phyloP scores from a whole-genome alignment of 1,284 basidiomycete species.

The Wallemia mellicola region DNA sequence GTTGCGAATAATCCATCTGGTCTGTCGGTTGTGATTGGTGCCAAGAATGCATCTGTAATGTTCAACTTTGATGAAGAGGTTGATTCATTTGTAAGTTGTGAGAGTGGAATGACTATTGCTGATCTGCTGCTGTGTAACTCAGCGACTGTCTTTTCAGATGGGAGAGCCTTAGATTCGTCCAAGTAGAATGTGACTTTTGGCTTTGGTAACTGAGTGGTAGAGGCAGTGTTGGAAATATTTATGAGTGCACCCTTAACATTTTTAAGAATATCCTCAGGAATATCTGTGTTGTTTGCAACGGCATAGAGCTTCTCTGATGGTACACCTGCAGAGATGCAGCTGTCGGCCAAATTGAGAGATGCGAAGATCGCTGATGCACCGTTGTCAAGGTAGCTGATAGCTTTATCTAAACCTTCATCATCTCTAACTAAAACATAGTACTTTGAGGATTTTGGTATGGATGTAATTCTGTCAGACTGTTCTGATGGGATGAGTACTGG shows the following conservation, averaged over 20 bases:
- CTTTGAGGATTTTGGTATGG: constrained; percentile 11
- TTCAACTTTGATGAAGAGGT: constrained; percentile 31
- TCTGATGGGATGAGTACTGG: constrained; percentile 32
- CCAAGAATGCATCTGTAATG: constrained; percentile 57
- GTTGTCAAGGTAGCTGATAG: constrained; percentile 35
- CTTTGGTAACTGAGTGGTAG: constrained; percentile 44
- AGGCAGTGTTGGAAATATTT: constrained; percentile 10
- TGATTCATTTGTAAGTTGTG: constrained; percentile 30
- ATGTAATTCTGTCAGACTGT: constrained; percentile 4
- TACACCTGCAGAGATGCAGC: constrained; percentile 40
- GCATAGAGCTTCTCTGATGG: constrained; percentile 39
- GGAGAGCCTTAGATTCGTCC: constrained; percentile 18
- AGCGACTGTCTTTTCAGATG: constrained; percentile 6
- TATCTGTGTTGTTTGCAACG: constrained; percentile 24
- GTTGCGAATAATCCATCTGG: constrained; percentile 80
- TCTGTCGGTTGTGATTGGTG: constrained; percentile 55
- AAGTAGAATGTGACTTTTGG: constrained; percentile 21
- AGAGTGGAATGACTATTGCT: constrained; percentile 39
- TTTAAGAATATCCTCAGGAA: constrained; percentile 22
- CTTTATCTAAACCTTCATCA: constrained; percentile 20
- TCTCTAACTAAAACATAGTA: constrained; percentile 32
- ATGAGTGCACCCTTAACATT: not conserved
- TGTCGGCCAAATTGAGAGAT: constrained; percentile 23
- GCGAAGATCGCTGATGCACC: constrained; percentile 36
- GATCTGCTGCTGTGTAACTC: constrained; percentile 20